Percentiles rank a stretch among this genome's conserved stretches.
phyloP scores from a whole-genome alignment of 441 rosid species.

The Gossypium lobatum region DNA sequence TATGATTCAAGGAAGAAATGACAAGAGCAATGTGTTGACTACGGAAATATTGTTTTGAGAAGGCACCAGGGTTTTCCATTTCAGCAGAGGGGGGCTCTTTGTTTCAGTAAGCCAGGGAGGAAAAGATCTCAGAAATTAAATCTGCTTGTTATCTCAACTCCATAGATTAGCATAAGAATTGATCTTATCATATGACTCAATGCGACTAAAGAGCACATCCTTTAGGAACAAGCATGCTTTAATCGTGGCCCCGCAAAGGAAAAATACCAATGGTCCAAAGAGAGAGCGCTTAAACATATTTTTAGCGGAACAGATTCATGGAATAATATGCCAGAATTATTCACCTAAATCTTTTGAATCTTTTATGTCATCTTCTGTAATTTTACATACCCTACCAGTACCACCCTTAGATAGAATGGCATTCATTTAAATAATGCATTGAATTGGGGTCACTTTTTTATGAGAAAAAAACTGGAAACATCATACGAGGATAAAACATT shows the following conservation, averaged over 20 bases:
- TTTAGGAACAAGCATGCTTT: slow-evolving; percentile 25
- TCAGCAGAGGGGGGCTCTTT: too few species aligned
- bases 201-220: slow-evolving; percentile 22
- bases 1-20: neutral
- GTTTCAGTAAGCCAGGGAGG: neutral
- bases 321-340: slow-evolving; percentile 18
- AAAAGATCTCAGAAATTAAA: neutral
- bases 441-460: too few species aligned
- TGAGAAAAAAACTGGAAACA: too few species aligned
- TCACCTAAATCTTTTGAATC: slow-evolving; percentile 23
- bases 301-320: slow-evolving; percentile 23
- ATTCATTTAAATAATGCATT: too few species aligned
- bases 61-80: too few species aligned
- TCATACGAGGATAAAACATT: too few species aligned
- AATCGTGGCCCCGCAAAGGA: slow-evolving; percentile 15
- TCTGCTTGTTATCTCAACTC: neutral
- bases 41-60: neutral
- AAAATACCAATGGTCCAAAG: slow-evolving; percentile 19
- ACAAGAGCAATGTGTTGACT: too few species aligned
- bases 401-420: too few species aligned
- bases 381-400: slow-evolving; percentile 10
- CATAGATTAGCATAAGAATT: neutral
- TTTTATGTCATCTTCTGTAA: neutral
- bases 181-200: slow-evolving; percentile 1
- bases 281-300: slow-evolving; percentile 8